Conservation (phyloP, 2,329 filamentous ascomycete species). For the Fusarium redolens region DNA sequence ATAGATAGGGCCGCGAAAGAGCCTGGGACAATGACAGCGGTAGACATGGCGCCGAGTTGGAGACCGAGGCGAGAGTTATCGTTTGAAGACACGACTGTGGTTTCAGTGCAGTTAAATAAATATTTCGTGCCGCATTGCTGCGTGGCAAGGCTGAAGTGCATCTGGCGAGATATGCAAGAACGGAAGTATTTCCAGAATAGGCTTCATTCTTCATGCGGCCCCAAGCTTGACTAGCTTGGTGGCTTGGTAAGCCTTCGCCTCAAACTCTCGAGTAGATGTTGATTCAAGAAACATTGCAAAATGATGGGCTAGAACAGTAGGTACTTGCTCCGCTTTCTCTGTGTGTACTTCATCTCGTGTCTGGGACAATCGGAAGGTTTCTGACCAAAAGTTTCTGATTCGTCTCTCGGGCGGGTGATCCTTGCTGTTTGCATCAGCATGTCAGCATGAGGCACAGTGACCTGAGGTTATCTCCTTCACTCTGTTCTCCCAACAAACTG, state of each 20-base stretch:
- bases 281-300: no score
- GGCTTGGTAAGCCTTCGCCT: no score
- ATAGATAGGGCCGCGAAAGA: conserved; percentile 3
- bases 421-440: neutral
- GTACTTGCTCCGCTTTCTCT: no score
- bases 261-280: no score
- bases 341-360: no score
- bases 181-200: neutral
- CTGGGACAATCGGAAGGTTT: neutral
- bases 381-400: neutral
- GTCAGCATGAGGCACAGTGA: conserved; percentile 8
- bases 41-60: neutral
- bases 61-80: neutral
- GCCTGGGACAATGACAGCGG: conserved; percentile 11
- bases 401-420: neutral
- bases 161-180: neutral
- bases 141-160: neutral
- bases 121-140: conserved; percentile 1
- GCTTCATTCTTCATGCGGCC: neutral
- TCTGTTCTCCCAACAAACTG: fast-evolving
- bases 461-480: neutral
- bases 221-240: no score
- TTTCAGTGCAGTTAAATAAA: neutral
- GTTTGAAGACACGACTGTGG: neutral
- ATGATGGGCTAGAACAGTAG: no score